phyloP scores from a whole-genome alignment of 169 alveolate genomes.

The Sarcocystis neurona region DNA sequence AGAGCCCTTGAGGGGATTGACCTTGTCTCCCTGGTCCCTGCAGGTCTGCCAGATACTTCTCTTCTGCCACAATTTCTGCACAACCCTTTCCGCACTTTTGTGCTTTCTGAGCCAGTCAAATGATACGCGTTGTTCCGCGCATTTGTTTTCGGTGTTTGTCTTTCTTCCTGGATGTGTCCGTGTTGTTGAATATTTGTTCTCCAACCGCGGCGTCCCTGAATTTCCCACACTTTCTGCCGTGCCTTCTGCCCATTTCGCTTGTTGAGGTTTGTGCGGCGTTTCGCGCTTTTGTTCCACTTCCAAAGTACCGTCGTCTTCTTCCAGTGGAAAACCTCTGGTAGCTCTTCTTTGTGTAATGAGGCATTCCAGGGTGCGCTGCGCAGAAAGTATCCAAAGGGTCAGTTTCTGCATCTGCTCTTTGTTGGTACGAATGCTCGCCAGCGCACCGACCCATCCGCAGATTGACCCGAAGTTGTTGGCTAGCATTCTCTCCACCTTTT shows the following conservation, averaged over 20 bases:
- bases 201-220: not conserved
- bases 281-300: not conserved
- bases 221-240: not conserved
- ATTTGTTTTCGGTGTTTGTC: too few species aligned
- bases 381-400: too few species aligned
- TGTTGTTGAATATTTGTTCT: not conserved
- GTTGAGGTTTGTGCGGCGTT: not conserved
- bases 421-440: too few species aligned
- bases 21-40: slow-evolving; percentile 53
- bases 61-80: not conserved
- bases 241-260: not conserved
- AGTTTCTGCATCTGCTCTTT: too few species aligned
- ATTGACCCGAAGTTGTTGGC: too few species aligned
- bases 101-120: not conserved
- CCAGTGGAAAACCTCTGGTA: too few species aligned
- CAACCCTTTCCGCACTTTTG: not conserved
- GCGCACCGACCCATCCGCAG: too few species aligned
- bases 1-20: slow-evolving; percentile 67
- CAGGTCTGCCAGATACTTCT: slow-evolving; percentile 28
- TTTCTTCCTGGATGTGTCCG: not conserved
- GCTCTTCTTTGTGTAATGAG: too few species aligned
- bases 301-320: not conserved
- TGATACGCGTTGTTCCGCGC: not conserved
- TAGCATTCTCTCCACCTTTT: too few species aligned
- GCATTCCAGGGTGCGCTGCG: too few species aligned